Evolutionary conservation across 2,329 filamentous ascomycete species (phyloP), one percentile per base, ranked within the genome.

Genomic region (Microcyclospora pomicola): DNA sequence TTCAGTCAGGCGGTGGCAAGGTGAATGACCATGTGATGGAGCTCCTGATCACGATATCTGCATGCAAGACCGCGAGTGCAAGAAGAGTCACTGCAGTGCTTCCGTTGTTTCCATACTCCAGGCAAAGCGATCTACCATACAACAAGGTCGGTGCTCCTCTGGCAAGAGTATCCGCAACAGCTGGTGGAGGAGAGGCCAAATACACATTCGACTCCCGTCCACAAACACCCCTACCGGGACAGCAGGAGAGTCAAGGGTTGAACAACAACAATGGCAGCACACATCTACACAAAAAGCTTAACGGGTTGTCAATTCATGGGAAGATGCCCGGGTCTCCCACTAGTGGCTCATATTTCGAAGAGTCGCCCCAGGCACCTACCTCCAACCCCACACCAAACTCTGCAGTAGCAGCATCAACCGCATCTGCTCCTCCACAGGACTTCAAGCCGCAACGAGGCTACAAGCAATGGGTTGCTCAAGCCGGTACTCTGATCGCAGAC

Each of bases 21-120:
- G 84, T 95, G 64, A 98, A 98, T 59, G 91, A 98, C 64, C 79
- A 93, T 64, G 76, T 98, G 48, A 82, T 98, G 67, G 91, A 98
- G 59, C 77, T 96, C 35, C 82, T 93, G 61, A 95, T 96, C 65
- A 94, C 91, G 66, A 88, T 96, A 52, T 93, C 85, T n/a, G 91
- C 91, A 44, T 96, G 91, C 75, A 93, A 94, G 65, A 80, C 82
- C 10, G 86, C 86, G 51, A 95, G 87, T 31, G 91, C 91, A 24
- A 85, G 82, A 60, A 75, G 85, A 52, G 86, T 98, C 53, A 96
- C 88, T 31, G 91, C 85, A 38, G 86, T 98, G 34, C 76, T 95
- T 34, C 91, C 91, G 30, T 72, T 96, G 38, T 98, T 98, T 64
- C 91, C 91, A 1, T 98, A 98, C 68, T 94, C 86, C 42, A 75